Conservation (phyloP, 441 rosid genomes). For the Populus hybrid region DNA sequence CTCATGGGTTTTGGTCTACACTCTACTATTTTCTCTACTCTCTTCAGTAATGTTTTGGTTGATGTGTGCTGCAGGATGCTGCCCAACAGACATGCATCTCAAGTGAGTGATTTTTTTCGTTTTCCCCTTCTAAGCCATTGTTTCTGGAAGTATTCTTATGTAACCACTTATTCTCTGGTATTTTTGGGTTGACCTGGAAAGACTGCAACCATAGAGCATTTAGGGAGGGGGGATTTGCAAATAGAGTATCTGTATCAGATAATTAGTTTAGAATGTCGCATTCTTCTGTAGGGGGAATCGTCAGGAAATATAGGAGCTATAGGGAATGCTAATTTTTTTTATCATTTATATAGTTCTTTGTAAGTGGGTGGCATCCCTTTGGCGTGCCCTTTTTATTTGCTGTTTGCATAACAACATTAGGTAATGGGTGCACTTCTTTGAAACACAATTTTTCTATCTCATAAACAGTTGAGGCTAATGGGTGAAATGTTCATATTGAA, state of each 20-base stretch:
- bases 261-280: too few species aligned
- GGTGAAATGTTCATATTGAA: not conserved
- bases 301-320: not conserved
- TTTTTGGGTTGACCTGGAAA: not conserved
- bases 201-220: not conserved
- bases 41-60: conserved; percentile 11
- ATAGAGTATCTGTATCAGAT: too few species aligned
- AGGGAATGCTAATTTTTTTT: not conserved
- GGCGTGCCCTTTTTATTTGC: not conserved
- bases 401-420: not conserved
- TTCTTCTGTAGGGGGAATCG: too few species aligned
- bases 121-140: not conserved
- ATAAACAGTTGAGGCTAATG: not conserved
- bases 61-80: conserved; percentile 55
- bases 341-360: not conserved
- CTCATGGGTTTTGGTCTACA: not conserved
- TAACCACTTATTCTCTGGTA: not conserved
- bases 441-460: not conserved
- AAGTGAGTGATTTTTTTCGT: conserved; percentile 39
- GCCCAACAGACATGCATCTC: conserved; percentile 57
- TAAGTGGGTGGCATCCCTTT: not conserved
- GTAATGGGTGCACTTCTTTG: not conserved
- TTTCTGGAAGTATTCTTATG: not conserved
- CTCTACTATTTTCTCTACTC: conserved; percentile 7
- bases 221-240: too few species aligned